Percentiles rank a stretch among this genome's conserved stretches.
Evolutionary conservation across 2,329 filamentous ascomycete genomes (phyloP).

Genomic region (Leptographium lundbergii): DNA sequence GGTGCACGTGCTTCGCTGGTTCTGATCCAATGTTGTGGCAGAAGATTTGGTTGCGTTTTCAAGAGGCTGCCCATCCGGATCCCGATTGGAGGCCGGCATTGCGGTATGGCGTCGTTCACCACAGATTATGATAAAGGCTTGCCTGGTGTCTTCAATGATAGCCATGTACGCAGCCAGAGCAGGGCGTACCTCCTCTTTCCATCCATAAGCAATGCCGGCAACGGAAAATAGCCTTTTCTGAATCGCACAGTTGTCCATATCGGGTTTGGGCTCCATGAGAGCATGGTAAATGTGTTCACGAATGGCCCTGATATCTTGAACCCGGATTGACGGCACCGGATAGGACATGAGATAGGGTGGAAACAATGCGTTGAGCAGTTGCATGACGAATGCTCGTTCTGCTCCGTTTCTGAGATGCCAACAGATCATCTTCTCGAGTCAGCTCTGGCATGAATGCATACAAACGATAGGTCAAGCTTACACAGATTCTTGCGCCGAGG

Average conservation of each 20-base stretch:
- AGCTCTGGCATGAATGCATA: background rate
- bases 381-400: constrained; percentile 6
- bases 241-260: background rate
- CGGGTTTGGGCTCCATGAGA: constrained; percentile 1
- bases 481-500: constrained; percentile 10
- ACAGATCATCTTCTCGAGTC: constrained; percentile 6
- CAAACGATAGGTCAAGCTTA: constrained; percentile 1
- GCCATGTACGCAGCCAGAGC: constrained; percentile 6
- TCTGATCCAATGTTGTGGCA: background rate
- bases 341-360: constrained; percentile 12
- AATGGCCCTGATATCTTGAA: constrained; percentile 3
- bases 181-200: constrained; percentile 5
- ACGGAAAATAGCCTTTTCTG: constrained; percentile 1
- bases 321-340: constrained; percentile 5
- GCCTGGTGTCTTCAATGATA: background rate
- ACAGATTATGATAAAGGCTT: background rate
- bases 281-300: constrained; percentile 6
- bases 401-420: constrained; percentile 5
- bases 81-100: background rate
- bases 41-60: background rate
- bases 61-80: background rate
- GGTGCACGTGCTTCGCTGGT: background rate
- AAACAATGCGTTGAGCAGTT: constrained; percentile 12
- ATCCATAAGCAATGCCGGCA: constrained; percentile 5
- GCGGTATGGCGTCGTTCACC: background rate